phyloP scores from a whole-genome alignment of 768 basidiomycete genomes.

The Cystofilobasidium ferigula region DNA sequence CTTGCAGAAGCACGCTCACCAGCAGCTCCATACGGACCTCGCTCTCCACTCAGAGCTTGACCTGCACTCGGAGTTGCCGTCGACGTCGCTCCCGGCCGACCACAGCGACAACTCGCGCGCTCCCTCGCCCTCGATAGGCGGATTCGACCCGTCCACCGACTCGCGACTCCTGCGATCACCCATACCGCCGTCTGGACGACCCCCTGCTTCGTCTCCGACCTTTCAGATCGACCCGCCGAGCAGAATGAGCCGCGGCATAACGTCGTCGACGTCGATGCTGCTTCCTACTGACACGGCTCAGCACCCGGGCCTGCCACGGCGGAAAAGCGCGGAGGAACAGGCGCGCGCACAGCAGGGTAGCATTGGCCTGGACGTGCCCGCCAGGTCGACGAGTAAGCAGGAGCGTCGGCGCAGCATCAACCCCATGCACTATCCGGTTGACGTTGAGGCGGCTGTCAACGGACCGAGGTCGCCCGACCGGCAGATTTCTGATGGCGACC shows the following conservation, averaged over 20 bases:
- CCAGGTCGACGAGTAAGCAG: conserved; percentile 37
- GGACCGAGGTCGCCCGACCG: background rate
- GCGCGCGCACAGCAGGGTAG: conserved; percentile 26
- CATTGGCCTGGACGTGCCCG: conserved; percentile 35
- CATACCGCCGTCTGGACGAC: no score
- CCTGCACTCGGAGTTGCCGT: background rate
- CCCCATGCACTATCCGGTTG: conserved; percentile 34
- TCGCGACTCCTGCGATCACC: no score
- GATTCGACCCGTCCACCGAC: no score
- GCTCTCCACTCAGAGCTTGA: background rate
- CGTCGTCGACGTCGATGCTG: background rate
- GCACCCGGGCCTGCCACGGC: conserved; percentile 1
- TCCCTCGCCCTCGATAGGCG: background rate
- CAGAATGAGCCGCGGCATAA: background rate
- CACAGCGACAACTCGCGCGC: background rate
- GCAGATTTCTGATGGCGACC: background rate
- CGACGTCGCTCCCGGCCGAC: background rate
- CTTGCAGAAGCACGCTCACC: conserved; percentile 7
- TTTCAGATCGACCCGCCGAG: background rate
- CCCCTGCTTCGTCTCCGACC: background rate
- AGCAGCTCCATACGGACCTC: conserved; percentile 3
- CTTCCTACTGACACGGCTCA: background rate
- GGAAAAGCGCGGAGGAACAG: conserved; percentile 22
- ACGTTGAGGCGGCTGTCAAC: background rate
- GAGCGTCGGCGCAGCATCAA: conserved; percentile 51